Evolutionary conservation across 768 basidiomycete species (phyloP).

Genomic region (Lentinula boryana): DNA sequence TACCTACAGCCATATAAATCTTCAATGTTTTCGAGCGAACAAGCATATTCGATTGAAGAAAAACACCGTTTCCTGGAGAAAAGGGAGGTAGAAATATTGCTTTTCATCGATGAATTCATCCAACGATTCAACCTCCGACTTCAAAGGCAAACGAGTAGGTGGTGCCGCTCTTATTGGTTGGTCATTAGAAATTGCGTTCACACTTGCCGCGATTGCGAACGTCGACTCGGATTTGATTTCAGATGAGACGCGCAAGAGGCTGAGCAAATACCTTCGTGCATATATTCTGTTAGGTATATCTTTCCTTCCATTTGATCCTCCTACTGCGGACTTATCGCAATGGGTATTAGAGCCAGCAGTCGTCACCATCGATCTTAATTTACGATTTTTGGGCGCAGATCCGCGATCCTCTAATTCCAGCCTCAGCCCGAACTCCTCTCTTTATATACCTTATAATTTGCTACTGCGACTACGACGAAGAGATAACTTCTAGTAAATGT

Average conservation of each 20-base stretch:
- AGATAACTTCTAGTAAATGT: conserved; percentile 16
- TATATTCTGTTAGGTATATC: conserved; percentile 22
- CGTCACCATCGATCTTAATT: conserved; percentile 18
- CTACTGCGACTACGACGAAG: conserved; percentile 27
- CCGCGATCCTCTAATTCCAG: conserved; percentile 18
- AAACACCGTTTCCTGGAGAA: conserved; percentile 20
- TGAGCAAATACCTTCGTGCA: conserved; percentile 17
- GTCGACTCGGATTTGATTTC: conserved; percentile 13
- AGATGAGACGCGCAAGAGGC: conserved; percentile 9
- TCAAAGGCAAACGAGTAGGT: conserved; percentile 9
- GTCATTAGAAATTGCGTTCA: conserved; percentile 24
- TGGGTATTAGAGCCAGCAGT: conserved; percentile 19
- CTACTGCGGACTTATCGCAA: background rate
- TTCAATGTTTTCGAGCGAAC: background rate
- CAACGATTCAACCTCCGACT: conserved; percentile 12
- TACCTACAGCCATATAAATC: conserved; percentile 22
- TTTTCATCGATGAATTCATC: conserved; percentile 27
- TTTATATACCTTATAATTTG: conserved; percentile 22
- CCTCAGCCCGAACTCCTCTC: conserved; percentile 11
- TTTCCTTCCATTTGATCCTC: background rate
- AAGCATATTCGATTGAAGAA: conserved; percentile 13
- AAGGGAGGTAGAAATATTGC: conserved; percentile 25
- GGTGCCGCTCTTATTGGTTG: conserved; percentile 27
- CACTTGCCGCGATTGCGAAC: conserved; percentile 18
- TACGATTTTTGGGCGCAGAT: conserved; percentile 20